Evolutionary conservation across 73 alveolate genomes (phyloP).

Genomic region (Tetrahymena malaccensis): DNA sequence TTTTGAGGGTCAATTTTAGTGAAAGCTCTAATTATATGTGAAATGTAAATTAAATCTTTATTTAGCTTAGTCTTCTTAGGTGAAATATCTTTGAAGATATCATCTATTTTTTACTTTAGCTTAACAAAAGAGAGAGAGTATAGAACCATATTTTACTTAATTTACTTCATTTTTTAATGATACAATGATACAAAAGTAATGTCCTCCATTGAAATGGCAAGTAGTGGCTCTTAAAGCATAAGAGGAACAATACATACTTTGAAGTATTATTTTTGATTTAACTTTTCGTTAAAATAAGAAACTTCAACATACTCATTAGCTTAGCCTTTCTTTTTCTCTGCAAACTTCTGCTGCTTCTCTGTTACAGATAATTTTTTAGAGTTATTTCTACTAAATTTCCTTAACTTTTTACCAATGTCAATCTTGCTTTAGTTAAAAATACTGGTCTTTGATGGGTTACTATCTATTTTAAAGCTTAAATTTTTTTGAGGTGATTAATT

Average conservation of each 20-base stretch:
- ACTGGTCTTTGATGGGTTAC: neutral
- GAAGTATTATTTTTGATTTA: neutral
- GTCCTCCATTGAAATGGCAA: neutral
- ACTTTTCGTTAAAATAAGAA: neutral
- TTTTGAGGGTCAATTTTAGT: neutral
- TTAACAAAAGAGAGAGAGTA: neutral
- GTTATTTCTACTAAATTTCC: neutral
- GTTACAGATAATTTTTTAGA: neutral
- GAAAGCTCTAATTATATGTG: neutral
- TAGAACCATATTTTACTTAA: neutral
- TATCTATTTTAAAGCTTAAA: neutral
- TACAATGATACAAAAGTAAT: neutral
- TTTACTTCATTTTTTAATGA: neutral
- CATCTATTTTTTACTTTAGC: neutral
- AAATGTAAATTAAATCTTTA: neutral
- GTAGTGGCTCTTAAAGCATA: neutral
- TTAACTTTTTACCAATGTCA: neutral
- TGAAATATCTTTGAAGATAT: neutral
- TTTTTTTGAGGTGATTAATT: neutral
- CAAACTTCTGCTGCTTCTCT: neutral
- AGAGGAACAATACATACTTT: neutral
- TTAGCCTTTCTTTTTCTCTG: neutral
- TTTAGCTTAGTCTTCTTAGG: neutral
- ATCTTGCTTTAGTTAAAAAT: neutral
- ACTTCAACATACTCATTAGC: neutral